Evolutionary conservation across 768 basidiomycete species (phyloP), one percentile per base, ranked within the genome.

Genomic region (Chalciporus piperatus): DNA sequence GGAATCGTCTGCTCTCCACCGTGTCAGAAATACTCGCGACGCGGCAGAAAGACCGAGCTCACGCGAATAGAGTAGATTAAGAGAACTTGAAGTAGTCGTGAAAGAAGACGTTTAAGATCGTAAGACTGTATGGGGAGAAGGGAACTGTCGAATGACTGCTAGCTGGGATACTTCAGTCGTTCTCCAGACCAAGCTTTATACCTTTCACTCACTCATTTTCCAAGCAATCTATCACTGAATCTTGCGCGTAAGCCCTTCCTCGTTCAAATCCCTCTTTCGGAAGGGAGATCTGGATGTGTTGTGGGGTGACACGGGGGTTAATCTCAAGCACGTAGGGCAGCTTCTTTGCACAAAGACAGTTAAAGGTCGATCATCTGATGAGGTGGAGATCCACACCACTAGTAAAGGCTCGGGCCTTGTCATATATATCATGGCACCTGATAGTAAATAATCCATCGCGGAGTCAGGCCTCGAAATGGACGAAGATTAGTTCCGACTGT

Each of bases 11-110:
- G 37, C n/a, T 43, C 20, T 11, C 17, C 32, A 27, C 20, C 32
- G 25, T 22, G 53, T 62, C 45, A 64, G 53, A 40, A 25, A 46
- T 32, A 32, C 46, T 41, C 52, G 55, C 46, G 30, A 47, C 30
- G 17, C 27, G 13, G 11, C 14, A 28, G 2, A n/a, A 16, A 25
- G 11, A 42, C 41, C 16, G 22, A 39, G 38, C 64, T 48, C 43
- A 66, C 65, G 39, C 47, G 54, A 49, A 30, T 57, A 62, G 49
- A 35, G 50, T 60, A 60, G 60, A 65, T 60, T 65, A 62, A n/a
- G 52, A 50, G 41, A 45, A 39, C 19, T 45, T 37, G 45, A 27
- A 37, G 47, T 56, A 60, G 35, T 38, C 3, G 51, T 23, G 43
- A 27, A 25, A 48, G 27, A 28, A 45, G 40, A 41, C 28, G 41